phyloP scores from a whole-genome alignment of 176 grass and related monocot genomes.

The Zea luxurians region DNA sequence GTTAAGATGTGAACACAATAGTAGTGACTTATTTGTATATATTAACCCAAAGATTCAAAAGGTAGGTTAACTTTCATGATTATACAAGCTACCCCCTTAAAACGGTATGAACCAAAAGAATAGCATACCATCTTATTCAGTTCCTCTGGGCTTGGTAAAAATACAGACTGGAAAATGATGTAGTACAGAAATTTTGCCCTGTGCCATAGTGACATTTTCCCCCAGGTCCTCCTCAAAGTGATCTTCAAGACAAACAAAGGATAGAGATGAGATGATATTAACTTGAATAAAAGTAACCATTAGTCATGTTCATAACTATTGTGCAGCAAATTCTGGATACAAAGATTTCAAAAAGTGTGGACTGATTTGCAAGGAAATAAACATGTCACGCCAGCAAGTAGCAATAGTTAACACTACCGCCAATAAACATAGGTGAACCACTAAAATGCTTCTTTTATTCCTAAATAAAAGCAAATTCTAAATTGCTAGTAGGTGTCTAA shows the following conservation, averaged over 20 bases:
- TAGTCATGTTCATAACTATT: neutral
- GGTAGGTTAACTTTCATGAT: neutral
- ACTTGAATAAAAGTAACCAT: neutral
- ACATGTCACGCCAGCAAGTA: constrained; percentile 3
- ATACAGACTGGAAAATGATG: constrained; percentile 88
- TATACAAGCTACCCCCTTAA: neutral
- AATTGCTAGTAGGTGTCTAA: neutral
- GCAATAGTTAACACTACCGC: neutral
- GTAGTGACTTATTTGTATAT: neutral
- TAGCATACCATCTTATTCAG: constrained; percentile 79
- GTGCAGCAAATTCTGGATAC: neutral
- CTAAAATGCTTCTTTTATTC: constrained; percentile 11
- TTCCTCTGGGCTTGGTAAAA: constrained; percentile 76
- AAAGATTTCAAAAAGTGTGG: neutral
- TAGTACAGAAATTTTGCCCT: constrained; percentile 79
- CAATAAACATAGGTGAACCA: constrained; percentile 2
- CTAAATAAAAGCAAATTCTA: constrained; percentile 10
- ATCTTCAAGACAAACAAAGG: constrained; percentile 61
- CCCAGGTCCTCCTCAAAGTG: constrained; percentile 91
- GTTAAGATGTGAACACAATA: neutral
- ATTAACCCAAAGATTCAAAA: neutral
- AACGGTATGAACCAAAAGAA: constrained; percentile 26
- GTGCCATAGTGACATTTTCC: constrained; percentile 78
- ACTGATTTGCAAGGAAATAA: constrained; percentile 4
- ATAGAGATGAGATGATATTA: neutral